Base-by-base conservation (phyloP, 176 grass and related monocot genomes). In the Bonia amplexicaulis region DNA sequence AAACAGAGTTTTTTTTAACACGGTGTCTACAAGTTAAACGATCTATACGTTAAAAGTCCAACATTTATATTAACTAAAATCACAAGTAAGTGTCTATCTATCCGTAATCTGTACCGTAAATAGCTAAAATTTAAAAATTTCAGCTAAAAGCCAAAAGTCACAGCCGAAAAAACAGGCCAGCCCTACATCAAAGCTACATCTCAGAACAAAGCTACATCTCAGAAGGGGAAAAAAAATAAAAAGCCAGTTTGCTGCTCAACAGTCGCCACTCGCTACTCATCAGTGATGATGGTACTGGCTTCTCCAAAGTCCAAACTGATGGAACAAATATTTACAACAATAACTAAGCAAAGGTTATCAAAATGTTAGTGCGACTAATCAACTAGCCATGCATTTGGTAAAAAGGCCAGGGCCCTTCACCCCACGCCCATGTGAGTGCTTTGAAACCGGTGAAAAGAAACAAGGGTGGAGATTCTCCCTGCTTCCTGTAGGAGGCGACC, bases 401-500 rank as follows among this genome's bases (percentile, higher is more conserved):
- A 7, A 61, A 77, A 47, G 27, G 26, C 27, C 4, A 31, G 12
- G 29, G 83, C 40, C 25, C 72, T 77, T 29, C 51, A 39, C 67
- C 46, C 77, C 61, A 82, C 65, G 78, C 49, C 74, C 83, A 89
- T 86, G 54, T 79, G 84, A 70, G 2, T 5, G 82, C 78, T 27
- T 86, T 79, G 89, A 83, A 81, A 86, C 62, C 1, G 84, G 90
- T 77, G 87, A 84, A 83, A 80, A 74, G 62, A 80, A 71, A 59
- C 49, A 4, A 25, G 46, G 52, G 59, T 6, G 7, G 53, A 87
- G 87, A 84, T 92, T 89, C 87, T 58, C 75, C 37, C 46, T 81
- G 87, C 84, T 71, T 39, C 29, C 29, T 74, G 78, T n/a, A 1
- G 9, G 15, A 70, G 79, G 90, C 64, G 74, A 89, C 86, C 67